A percentile compares a stretch with the other conserved stretches of the same genome.
phyloP scores from a whole-genome alignment of 805 yeast species.

The Komagataella phaffii region DNA sequence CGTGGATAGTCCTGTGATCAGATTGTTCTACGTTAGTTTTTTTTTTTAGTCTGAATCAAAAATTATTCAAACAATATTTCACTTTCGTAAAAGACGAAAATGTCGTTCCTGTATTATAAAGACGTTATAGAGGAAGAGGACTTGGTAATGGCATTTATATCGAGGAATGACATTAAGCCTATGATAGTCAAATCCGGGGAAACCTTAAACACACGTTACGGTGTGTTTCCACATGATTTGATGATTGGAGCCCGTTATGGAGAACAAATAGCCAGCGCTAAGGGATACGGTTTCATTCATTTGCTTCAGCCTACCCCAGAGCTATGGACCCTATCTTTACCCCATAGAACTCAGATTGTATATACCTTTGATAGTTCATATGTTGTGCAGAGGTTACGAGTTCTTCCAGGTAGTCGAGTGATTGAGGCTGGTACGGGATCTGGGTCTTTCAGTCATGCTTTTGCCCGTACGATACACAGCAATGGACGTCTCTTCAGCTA shows the following conservation, averaged over 20 bases:
- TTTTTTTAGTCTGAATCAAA: too few relatives aligned
- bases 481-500: constrained; percentile 64
- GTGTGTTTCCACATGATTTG: constrained; percentile 69
- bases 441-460: constrained; percentile 88
- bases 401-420: constrained; percentile 63
- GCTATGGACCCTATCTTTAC: constrained; percentile 89
- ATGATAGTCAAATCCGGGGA: constrained; percentile 46
- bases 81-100: background rate
- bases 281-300: constrained; percentile 78
- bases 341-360: constrained; percentile 96
- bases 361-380: constrained; percentile 93
- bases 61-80: background rate
- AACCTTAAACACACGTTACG: constrained; percentile 72
- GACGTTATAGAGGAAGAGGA: constrained; percentile 74
- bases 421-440: constrained; percentile 98
- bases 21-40: too few relatives aligned
- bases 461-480: constrained; percentile 61
- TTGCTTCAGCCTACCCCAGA: constrained; percentile 88
- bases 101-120: constrained; percentile 32
- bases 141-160: constrained; percentile 73
- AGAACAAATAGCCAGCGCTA: constrained; percentile 57
- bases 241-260: constrained; percentile 83
- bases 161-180: constrained; percentile 72
- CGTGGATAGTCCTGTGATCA: background rate
- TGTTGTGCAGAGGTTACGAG: constrained; percentile 68